Conservation (phyloP, 768 basidiomycete genomes). For the Phlegmacium glaucopus region DNA sequence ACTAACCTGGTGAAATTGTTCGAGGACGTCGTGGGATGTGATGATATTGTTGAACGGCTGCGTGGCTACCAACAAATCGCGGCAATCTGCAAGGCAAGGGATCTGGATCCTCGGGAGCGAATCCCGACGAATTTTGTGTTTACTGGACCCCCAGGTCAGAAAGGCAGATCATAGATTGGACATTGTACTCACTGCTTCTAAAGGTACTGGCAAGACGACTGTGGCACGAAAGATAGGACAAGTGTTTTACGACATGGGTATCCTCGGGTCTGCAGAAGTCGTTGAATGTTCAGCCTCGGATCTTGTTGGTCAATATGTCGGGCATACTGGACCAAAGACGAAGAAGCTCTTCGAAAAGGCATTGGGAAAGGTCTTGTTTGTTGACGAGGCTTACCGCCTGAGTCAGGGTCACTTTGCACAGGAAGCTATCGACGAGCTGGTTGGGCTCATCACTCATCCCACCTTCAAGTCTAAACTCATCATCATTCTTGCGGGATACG, state of each 20-base stretch:
- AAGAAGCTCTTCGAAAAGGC: slow-evolving; percentile 58
- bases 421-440: slow-evolving; percentile 72
- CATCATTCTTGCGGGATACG: slow-evolving; percentile 70
- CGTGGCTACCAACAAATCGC: slow-evolving; percentile 51
- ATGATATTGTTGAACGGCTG: slow-evolving; percentile 48
- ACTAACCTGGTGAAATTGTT: slow-evolving; percentile 55
- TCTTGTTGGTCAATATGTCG: slow-evolving; percentile 65
- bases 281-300: slow-evolving; percentile 69
- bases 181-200: background rate
- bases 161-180: slow-evolving; percentile 9
- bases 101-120: slow-evolving; percentile 42
- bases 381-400: slow-evolving; percentile 71
- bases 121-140: slow-evolving; percentile 69
- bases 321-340: slow-evolving; percentile 71
- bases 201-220: slow-evolving; percentile 66
- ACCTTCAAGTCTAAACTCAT: slow-evolving; percentile 56
- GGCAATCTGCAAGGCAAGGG: slow-evolving; percentile 38
- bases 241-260: slow-evolving; percentile 63
- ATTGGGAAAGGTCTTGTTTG: slow-evolving; percentile 63
- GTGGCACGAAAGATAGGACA: slow-evolving; percentile 60
- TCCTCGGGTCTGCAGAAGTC: slow-evolving; percentile 44
- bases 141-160: slow-evolving; percentile 65
- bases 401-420: slow-evolving; percentile 59
- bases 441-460: slow-evolving; percentile 57
- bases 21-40: slow-evolving; percentile 60